Evolutionary conservation across 805 yeast species (phyloP), one percentile per base, ranked within the genome.

Genomic region (Kuraishia floccosa): DNA sequence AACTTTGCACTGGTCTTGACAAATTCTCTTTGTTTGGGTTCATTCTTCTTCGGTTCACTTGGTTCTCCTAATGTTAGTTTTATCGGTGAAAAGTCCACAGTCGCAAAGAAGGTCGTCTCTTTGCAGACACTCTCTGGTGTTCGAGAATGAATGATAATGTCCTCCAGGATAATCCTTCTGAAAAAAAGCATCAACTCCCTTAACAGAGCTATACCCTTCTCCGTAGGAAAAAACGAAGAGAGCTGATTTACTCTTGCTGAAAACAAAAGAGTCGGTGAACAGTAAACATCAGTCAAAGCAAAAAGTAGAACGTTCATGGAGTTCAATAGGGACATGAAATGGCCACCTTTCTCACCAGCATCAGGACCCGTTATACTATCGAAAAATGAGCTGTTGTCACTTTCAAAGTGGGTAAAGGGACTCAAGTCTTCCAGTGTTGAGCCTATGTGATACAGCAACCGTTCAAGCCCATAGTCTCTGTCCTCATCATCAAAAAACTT

Each of bases 401-500:
- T n/a, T n/a, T n/a, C n/a, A n/a, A n/a, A n/a, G n/a, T n/a, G n/a
- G n/a, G n/a, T n/a, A n/a, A n/a, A n/a, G n/a, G n/a, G n/a, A n/a
- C n/a, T n/a, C n/a, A n/a, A n/a, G n/a, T n/a, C n/a, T n/a, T n/a
- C n/a, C n/a, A n/a, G n/a, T n/a, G n/a, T n/a, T n/a, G n/a, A n/a
- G n/a, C n/a, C n/a, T n/a, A 54, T 35, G 2, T 29, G 37, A 1
- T 32, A 30, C 9, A 45, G 24, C 10, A 55, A 35, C 6, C 30
- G 39, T 5, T 40, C 30, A n/a, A 56, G 30, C 5, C 65, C 77
- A 47, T 69, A 71, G 6, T 60, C 63, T 17, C 69, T 62, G 24
- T 63, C 58, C 27, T 70, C 71, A 27, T 69, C 74, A 42, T 74
- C 81, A 33, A 75, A 64, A 29, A 61, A 60, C 40, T 68, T 72